Conservation (phyloP, 768 basidiomycete genomes). For the Daedalea quercina region DNA sequence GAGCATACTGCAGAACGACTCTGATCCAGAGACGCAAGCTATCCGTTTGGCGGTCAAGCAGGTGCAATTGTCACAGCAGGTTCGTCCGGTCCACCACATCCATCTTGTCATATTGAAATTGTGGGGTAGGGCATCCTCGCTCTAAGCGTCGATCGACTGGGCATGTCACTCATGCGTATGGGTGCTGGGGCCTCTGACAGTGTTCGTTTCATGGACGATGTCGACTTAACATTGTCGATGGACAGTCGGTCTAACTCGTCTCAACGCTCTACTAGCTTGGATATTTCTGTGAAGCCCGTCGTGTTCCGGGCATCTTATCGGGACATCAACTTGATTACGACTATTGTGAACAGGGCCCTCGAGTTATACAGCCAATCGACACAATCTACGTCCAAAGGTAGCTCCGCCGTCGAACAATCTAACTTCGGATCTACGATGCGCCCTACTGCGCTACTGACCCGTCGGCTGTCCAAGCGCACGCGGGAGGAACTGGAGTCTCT, state of each 20-base stretch:
- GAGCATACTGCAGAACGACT: slow-evolving; percentile 81
- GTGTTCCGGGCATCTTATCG: slow-evolving; percentile 93
- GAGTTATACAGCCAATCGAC: slow-evolving; percentile 57
- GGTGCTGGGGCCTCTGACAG: slow-evolving; percentile 64
- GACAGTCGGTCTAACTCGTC: slow-evolving; percentile 72
- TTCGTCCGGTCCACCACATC: slow-evolving; percentile 24
- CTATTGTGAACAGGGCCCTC: slow-evolving; percentile 82
- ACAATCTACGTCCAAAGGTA: not conserved
- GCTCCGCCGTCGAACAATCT: not conserved
- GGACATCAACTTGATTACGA: slow-evolving; percentile 84
- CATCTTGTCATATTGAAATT: not conserved
- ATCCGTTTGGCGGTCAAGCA: slow-evolving; percentile 82
- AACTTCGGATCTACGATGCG: not conserved
- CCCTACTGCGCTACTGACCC: not conserved
- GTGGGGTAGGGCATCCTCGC: slow-evolving; percentile 65
- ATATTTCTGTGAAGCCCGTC: slow-evolving; percentile 74
- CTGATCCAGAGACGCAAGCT: slow-evolving; percentile 72
- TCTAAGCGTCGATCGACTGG: slow-evolving; percentile 70
- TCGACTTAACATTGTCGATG: slow-evolving; percentile 81
- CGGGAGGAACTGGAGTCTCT: slow-evolving; percentile 10
- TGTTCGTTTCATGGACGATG: slow-evolving; percentile 89
- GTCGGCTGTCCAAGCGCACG: not conserved
- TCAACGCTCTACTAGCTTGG: slow-evolving; percentile 77
- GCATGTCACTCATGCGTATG: slow-evolving; percentile 94
- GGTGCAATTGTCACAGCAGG: slow-evolving; percentile 88